Base-by-base conservation (phyloP, 805 yeast species). In the Metschnikowia lochheadii region DNA sequence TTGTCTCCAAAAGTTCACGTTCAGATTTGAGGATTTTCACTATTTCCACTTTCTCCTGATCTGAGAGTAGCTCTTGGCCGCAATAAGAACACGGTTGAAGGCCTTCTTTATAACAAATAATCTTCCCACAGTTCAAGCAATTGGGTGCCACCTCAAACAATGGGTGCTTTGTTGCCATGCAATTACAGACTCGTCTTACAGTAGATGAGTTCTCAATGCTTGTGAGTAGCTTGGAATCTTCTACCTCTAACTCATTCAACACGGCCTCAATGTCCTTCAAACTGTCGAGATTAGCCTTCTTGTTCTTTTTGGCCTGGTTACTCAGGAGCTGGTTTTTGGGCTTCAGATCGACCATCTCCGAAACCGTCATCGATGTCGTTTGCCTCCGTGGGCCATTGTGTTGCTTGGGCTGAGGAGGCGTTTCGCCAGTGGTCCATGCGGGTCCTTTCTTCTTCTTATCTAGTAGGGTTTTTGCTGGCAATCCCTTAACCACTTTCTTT, bases 51-150 rank as follows among this genome's bases (percentile, higher is more conserved):
- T 81, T 77, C 56, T 91, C 96, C n/a, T 77, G 78, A 10, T 68
- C 63, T 5, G 82, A 75, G 17, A 94, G 72, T 39, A 94, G 67
- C 33, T 82, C 85, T 23, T 75, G 64, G 0, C 89, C 88, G 70
- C 99, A 94, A 54, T 69, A 86, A 2, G 94, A 78, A 62, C 99
- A 94, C 3, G 94, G 94, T 52, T 91, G 94, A 21, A 89, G 70
- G 0, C 98, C 98, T 63, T 94, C 98, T 58, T 84, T 84, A 3
- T 79, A 77, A 70, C 99, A 94, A 2, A 94, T 88, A 39, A 94
- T 88, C 65, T 90, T 88, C 10, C 99, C 99, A 65, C 99, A 94
- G 52, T 86, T 83, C 38, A 94, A 68, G 61, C 99, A 94, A 64
- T 94, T 94, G 0, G 99, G 98, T 2, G 95, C 94, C 55, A 86